Percentiles rank a stretch among this genome's conserved stretches.
phyloP scores from a whole-genome alignment of 768 basidiomycete species.

The Holtermannia corniformis region DNA sequence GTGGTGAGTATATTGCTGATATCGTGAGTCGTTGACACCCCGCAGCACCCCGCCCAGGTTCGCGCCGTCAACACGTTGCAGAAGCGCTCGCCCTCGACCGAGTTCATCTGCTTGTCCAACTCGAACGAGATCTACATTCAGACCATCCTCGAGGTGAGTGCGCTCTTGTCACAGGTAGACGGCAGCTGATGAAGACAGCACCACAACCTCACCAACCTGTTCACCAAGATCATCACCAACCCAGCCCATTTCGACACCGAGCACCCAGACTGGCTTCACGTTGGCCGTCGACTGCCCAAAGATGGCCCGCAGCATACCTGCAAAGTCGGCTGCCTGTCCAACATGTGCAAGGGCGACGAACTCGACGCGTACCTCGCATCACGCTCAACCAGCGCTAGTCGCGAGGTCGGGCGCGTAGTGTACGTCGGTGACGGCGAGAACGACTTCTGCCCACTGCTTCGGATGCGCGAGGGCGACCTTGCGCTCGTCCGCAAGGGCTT shows the following conservation, averaged over 20 bases:
- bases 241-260: constrained; percentile 70
- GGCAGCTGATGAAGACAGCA: constrained; percentile 46
- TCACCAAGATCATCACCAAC: constrained; percentile 83
- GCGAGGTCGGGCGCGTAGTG: constrained; percentile 50
- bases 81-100: constrained; percentile 54
- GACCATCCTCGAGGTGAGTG: constrained; percentile 68
- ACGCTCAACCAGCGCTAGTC: constrained; percentile 28
- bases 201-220: constrained; percentile 61
- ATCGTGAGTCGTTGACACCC: not conserved
- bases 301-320: constrained; percentile 71
- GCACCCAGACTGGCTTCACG: constrained; percentile 54
- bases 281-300: constrained; percentile 68
- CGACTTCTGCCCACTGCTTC: constrained; percentile 87
- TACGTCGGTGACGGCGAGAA: constrained; percentile 93
- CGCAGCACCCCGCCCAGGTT: constrained; percentile 91
- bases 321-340: constrained; percentile 76
- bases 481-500: constrained; percentile 69
- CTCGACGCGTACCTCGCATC: constrained; percentile 67
- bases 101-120: constrained; percentile 86
- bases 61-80: constrained; percentile 77
- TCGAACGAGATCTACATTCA: constrained; percentile 85
- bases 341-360: constrained; percentile 99
- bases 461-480: constrained; percentile 68
- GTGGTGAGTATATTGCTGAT: constrained; percentile 53
- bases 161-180: not conserved